Evolutionary conservation across 140 eudicot genomes (phyloP), one percentile per base, ranked within the genome.

Genomic region (Flaveria floridana): DNA sequence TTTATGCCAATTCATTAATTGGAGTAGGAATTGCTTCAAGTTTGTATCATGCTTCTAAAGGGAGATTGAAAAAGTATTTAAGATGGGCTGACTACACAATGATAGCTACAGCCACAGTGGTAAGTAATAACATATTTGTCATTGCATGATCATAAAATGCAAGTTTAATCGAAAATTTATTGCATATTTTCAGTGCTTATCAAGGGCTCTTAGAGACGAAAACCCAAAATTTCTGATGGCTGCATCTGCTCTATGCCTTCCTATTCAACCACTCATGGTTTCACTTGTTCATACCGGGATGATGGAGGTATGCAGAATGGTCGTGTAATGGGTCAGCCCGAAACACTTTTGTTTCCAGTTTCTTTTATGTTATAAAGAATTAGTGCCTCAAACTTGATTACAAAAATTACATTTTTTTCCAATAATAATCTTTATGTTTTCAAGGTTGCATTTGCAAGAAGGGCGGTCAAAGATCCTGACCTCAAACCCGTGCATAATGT

Each of bases 31-130:
- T 94, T 34, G 90, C 90, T 39, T 94, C 99, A 62, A 90, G 91
- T 83, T 42, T 94, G 75, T 94, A 94, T 74, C 99, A 94, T 87
- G 82, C 96, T 70, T 94, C 99, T 12, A 85, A 85, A 80, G 99
- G 99, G 8, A 85, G 80, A 82, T 59, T 79, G 65, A 87, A 88
- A 79, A 90, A 79, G 86, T 90, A 88, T 72, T 41, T 94, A 61
- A 84, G 99, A 87, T 94, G 99, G 99, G 94, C 91, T 37, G 99
- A 94, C 75, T 94, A 94, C 84, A 81, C 99, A 2, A 88, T 91
- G 92, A 94, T 94, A 56, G 99, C 99, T 37, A 86, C 96, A 7
- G 95, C 99, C 42, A 86, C 97, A 7, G 89, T 94, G 96, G 99
- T 90, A 63, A 79, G 89, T 76, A 73, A 18, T 78, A 72, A 39